Conservation (phyloP, 1,139 yeast genomes). For the Candida sp. region DNA sequence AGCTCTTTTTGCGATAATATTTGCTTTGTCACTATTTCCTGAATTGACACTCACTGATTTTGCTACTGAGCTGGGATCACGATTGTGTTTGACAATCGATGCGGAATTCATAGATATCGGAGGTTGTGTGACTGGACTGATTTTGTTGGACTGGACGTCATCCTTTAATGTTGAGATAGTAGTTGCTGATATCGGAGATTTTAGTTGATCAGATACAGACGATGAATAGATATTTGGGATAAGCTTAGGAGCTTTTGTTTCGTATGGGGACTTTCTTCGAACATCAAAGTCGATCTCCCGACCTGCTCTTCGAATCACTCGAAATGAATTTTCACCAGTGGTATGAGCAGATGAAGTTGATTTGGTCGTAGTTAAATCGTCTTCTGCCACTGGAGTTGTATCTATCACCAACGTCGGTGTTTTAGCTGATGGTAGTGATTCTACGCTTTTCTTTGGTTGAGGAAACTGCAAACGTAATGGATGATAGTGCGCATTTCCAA, state of each 20-base stretch:
- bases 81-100: neutral
- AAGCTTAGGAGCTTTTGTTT: slow-evolving; percentile 38
- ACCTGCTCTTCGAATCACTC: slow-evolving; percentile 51
- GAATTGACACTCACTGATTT: neutral
- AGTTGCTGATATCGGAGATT: slow-evolving; percentile 39
- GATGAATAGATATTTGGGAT: slow-evolving; percentile 44
- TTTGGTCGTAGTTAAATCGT: slow-evolving; percentile 4
- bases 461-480: slow-evolving; percentile 22
- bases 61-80: neutral
- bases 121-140: slow-evolving; percentile 5
- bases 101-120: neutral
- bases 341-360: slow-evolving; percentile 8
- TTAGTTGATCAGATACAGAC: slow-evolving; percentile 29
- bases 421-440: slow-evolving; percentile 9
- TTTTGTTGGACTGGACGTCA: slow-evolving; percentile 11
- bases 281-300: slow-evolving; percentile 81
- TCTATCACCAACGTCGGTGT: slow-evolving; percentile 28
- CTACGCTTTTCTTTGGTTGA: slow-evolving; percentile 10
- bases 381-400: slow-evolving; percentile 14
- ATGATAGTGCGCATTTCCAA: slow-evolving; percentile 8
- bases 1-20: slow-evolving; percentile 59
- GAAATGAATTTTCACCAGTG: slow-evolving; percentile 41
- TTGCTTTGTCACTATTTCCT: slow-evolving; percentile 11
- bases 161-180: slow-evolving; percentile 32
- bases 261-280: slow-evolving; percentile 73